Evolutionary conservation across 108 stramenopile genomes (phyloP).

Genomic region (Pseudonitzschia multistriata): DNA sequence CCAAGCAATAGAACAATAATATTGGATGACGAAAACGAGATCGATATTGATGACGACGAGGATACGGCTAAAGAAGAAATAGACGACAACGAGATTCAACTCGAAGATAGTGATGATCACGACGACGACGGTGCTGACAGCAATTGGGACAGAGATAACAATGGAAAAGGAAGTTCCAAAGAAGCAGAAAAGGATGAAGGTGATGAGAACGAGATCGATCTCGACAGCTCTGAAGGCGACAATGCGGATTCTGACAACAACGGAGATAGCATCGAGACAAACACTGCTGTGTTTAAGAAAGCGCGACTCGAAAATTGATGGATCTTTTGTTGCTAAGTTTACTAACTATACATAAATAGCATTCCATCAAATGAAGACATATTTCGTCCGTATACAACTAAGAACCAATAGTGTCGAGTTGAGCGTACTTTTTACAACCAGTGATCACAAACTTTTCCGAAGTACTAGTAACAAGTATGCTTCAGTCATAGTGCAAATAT

Average conservation of each 20-base stretch:
- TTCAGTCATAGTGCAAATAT: too few relatives aligned
- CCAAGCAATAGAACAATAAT: not conserved
- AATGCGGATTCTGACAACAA: slow-evolving; percentile 16
- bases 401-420: too few relatives aligned
- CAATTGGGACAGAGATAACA: not conserved
- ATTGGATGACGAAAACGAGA: slow-evolving; percentile 2
- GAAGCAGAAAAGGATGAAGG: not conserved
- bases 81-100: not conserved
- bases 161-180: not conserved
- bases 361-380: too few relatives aligned
- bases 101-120: not conserved
- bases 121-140: not conserved
- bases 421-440: too few relatives aligned
- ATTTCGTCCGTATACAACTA: too few relatives aligned
- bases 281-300: slow-evolving; percentile 1
- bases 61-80: not conserved
- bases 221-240: not conserved
- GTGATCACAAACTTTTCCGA: too few relatives aligned
- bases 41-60: not conserved
- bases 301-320: slow-evolving; percentile 1
- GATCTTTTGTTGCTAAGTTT: too few relatives aligned
- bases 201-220: slow-evolving; percentile 2
- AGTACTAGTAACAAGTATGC: too few relatives aligned
- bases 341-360: too few relatives aligned
- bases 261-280: not conserved